Base-by-base conservation (phyloP, 257 asterid genomes). In the Linderniella brevidens region DNA sequence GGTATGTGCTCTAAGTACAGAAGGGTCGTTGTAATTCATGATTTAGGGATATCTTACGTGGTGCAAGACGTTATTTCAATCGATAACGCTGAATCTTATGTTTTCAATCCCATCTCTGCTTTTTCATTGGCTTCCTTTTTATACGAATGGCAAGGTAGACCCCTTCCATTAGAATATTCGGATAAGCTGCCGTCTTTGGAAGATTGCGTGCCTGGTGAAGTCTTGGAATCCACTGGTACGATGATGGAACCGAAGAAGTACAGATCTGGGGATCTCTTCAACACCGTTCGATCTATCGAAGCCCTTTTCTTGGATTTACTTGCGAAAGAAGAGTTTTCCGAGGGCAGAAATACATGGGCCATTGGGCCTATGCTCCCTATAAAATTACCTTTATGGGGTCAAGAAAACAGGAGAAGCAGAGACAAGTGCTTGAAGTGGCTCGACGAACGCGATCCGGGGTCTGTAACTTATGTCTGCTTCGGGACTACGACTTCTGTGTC, bases 21-120 rank as follows among this genome's bases (percentile, higher is more conserved):
- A 14, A 58, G 73, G 37, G 63, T 75, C 13, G 45, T 65, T 4
- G 63, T 79, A 10, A 20, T 75, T 12, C 72, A 75, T 16, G 92
- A 79, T 43, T 17, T 52, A 7, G 6, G 57, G 41, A 68, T 75
- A 72, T 40, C 77, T 0, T 38, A 3, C 9, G 70, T 65, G 17
- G 79, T 75, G 18, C 85, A 73, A 41, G 92, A 75, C 15, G 70
- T 68, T n/a, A 20, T 29, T 10, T 46, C 57, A 0, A 45, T 74
- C 10, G 58, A 49, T 0, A 74, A 77, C 37, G 85, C 77, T 0
- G 93, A 77, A 39, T 72, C 82, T n/a, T 80, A 72, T 13, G 53
- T 47, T 0, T 69, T 74, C 58, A 64, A 65, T 41, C 62, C 79
- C 18, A 17, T 69, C 12, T 68, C 86, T 0, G 76, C 72, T 0